Evolutionary conservation across 352 stramenopile species (phyloP).

Genomic region (Pilasporangium apinafurcum): DNA sequence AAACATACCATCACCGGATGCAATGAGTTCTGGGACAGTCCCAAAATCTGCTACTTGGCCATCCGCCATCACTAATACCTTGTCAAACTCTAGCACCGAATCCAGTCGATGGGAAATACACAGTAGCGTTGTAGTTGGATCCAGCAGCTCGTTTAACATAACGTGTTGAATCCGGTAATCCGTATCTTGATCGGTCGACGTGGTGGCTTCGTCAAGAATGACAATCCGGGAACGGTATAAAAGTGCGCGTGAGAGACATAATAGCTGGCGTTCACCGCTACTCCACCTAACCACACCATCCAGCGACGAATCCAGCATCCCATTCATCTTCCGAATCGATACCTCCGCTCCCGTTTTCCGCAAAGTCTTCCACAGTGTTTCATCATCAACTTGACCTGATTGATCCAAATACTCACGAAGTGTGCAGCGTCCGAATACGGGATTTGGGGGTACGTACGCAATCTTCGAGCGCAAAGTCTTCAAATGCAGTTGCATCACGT

Average conservation of each 20-base stretch:
- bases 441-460: conserved; percentile 83
- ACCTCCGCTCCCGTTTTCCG: conserved; percentile 37
- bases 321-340: conserved; percentile 15
- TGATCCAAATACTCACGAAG: conserved; percentile 92
- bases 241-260: conserved; percentile 91
- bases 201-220: conserved; percentile 95
- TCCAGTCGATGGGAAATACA: conserved; percentile 93
- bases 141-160: conserved; percentile 75
- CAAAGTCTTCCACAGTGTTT: conserved; percentile 35
- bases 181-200: conserved; percentile 61
- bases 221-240: conserved; percentile 84
- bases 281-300: conserved; percentile 89
- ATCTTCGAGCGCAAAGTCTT: conserved; percentile 37
- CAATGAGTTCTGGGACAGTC: conserved; percentile 28
- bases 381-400: conserved; percentile 66
- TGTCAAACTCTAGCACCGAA: conserved; percentile 91
- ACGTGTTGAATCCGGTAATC: conserved; percentile 67
- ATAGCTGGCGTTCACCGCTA: conserved; percentile 91
- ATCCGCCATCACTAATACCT: conserved; percentile 81
- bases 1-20: conserved; percentile 25
- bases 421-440: conserved; percentile 90
- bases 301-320: conserved; percentile 19
- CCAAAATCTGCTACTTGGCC: conserved; percentile 54
- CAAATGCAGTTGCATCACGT: conserved; percentile 45
- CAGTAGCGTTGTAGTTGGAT: conserved; percentile 85